Evolutionary conservation across 441 rosid species (phyloP).

Genomic region (Euphorbia schlechtendalii): DNA sequence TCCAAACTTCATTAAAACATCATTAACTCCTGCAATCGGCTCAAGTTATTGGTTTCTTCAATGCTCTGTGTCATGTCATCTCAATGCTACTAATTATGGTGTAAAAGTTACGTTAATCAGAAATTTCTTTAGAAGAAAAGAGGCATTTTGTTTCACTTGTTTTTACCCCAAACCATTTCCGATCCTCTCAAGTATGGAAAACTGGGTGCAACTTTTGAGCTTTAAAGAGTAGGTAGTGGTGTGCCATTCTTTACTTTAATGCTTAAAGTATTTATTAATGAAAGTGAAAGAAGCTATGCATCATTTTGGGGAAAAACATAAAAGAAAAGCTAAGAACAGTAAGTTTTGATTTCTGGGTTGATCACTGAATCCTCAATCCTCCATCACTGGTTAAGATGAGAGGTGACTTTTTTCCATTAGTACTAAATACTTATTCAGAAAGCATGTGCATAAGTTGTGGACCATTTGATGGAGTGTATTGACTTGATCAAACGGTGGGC

Average conservation of each 20-base stretch:
- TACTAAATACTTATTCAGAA: not conserved
- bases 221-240: not conserved
- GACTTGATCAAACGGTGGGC: not conserved
- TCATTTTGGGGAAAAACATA: not conserved
- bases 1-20: not conserved
- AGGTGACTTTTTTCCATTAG: not conserved
- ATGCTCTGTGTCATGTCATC: no score
- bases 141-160: not conserved
- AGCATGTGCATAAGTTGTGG: not conserved
- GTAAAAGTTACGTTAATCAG: not conserved
- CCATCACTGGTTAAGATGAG: not conserved
- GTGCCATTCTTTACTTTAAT: slow-evolving; percentile 3
- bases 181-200: not conserved
- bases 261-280: not conserved
- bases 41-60: not conserved
- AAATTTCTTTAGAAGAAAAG: not conserved
- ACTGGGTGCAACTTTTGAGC: not conserved
- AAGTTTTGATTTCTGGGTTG: slow-evolving; percentile 7
- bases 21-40: not conserved
- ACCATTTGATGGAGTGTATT: not conserved
- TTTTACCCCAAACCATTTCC: not conserved
- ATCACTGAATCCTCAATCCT: not conserved
- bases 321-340: not conserved
- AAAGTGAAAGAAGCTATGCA: slow-evolving; percentile 10
- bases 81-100: not conserved